Percentiles rank a stretch among this genome's conserved stretches.
These are phyloP conservation scores for Pelargonium australe DNA, from an alignment of 441 rosid species.

Conservation along the genomic window DNA sequence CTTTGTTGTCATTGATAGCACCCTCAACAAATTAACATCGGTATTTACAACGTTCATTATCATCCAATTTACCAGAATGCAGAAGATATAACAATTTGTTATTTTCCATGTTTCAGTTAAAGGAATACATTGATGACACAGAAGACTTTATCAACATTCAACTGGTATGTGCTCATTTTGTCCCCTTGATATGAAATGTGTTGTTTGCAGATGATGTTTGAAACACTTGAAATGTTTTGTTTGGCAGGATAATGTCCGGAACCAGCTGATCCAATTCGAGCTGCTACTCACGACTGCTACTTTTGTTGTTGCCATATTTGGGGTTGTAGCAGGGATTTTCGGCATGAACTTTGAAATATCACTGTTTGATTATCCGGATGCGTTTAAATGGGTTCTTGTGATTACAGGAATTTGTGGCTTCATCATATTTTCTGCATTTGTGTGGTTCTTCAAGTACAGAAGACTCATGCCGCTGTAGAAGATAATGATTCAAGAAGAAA, in stretches of 20 bases:
- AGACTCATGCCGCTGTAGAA: constrained; percentile 79
- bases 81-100: not conserved
- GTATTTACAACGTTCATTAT: constrained; percentile 33
- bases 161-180: constrained; percentile 44
- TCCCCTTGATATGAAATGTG: not conserved
- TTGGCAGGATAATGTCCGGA: constrained; percentile 85
- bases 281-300: constrained; percentile 88
- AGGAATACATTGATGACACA: constrained; percentile 95
- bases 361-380: constrained; percentile 52
- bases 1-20: constrained; percentile 91
- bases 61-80: not conserved
- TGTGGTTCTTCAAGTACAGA: constrained; percentile 85
- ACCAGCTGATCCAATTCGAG: constrained; percentile 94
- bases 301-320: constrained; percentile 89
- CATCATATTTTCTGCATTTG: constrained; percentile 60
- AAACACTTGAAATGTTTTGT: not conserved
- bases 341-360: constrained; percentile 82
- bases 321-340: constrained; percentile 93
- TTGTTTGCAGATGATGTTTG: not conserved
- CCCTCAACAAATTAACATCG: constrained; percentile 88
- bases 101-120: constrained; percentile 46
- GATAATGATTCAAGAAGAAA: no score
- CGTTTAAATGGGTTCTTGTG: constrained; percentile 85
- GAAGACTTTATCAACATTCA: constrained; percentile 98
- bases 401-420: constrained; percentile 61